A percentile compares a stretch with the other conserved stretches of the same genome.
phyloP scores from a whole-genome alignment of 495 filamentous ascomycete genomes.

The Acidiella bohemica region DNA sequence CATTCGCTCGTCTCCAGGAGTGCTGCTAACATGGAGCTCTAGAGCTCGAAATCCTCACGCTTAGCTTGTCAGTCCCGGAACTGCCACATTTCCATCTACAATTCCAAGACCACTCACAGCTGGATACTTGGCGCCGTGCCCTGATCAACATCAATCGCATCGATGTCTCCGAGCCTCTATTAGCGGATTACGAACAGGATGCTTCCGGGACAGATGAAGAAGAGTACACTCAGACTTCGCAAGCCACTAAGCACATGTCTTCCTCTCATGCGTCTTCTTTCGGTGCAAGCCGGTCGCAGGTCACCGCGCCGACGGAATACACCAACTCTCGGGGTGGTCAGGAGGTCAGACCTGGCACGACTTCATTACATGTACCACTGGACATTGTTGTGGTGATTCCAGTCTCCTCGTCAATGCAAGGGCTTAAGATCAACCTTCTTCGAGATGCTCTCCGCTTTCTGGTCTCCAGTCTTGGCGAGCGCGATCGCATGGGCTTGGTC shows the following conservation, averaged over 20 bases:
- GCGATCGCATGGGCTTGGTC: slow-evolving; percentile 92
- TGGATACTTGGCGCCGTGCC: slow-evolving; percentile 85
- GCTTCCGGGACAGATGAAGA: slow-evolving; percentile 81
- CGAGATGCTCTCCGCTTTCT: slow-evolving; percentile 92
- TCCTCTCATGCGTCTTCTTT: slow-evolving; percentile 80
- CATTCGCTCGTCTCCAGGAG: neutral
- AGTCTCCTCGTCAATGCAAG: slow-evolving; percentile 97
- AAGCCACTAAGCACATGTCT: slow-evolving; percentile 56
- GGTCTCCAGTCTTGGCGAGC: slow-evolving; percentile 78
- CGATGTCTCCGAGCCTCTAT: slow-evolving; percentile 34
- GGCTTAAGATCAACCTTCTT: slow-evolving; percentile 89
- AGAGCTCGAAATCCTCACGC: slow-evolving; percentile 74
- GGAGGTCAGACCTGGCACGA: slow-evolving; percentile 37
- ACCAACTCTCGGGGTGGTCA: slow-evolving; percentile 42
- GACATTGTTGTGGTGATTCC: slow-evolving; percentile 96
- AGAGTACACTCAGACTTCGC: slow-evolving; percentile 53
- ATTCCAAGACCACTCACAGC: slow-evolving; percentile 71
- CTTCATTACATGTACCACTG: slow-evolving; percentile 75
- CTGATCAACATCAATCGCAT: slow-evolving; percentile 66
- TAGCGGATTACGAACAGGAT: slow-evolving; percentile 61
- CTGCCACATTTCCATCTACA: slow-evolving; percentile 93
- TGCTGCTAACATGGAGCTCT: slow-evolving; percentile 19
- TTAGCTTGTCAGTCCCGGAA: slow-evolving; percentile 85
- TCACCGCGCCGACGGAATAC: slow-evolving; percentile 70
- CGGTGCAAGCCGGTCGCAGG: slow-evolving; percentile 61